Base-by-base conservation (phyloP, 495 filamentous ascomycete species). In the Daldinia bambusicola region DNA sequence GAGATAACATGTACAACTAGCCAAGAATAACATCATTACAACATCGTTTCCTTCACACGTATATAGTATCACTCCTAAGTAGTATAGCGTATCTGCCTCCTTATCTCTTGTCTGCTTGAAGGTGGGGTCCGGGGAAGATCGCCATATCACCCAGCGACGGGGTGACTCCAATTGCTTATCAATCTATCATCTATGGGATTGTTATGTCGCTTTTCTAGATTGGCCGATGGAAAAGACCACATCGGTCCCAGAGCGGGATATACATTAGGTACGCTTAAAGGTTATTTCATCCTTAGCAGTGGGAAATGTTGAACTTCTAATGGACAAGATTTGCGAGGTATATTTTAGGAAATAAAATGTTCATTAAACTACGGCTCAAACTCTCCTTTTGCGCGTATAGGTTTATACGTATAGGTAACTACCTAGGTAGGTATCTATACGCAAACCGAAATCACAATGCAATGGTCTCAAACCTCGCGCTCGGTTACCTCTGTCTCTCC, bases 61-160 rank as follows among this genome's bases (percentile, higher is more conserved):
- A 18, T 48, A 16, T 48, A 18, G 20, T 13, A 48, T 5, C 18
- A 48, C 9, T 48, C 43, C 5, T 26, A 26, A 26, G 26, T 26
- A 26, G 1, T 26, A 16, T 18, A 20, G 43, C 43, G 2, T 48
- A 48, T 48, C 43, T 34, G 37, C 48, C 48, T 52, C 57, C 56
- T 13, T 55, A 55, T 67, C 50, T 67, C 20, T n/a, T 56, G 37
- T 20, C 10, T 32, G 37, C 16, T 56, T 55, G 14, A 51, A 43
- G 32, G 65, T 56, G 65, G 65, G 51, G 57, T 61, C 65, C 30
- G 55, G 57, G 65, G 65, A 61, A 67, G 38, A 61, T 67, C 51
- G 30, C 20, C 56, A 55, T 58, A 30, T 20, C 55, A 45, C 43
- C 13, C 50, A 3, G 40, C 61, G 36, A 41, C 13, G 14, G 32